Evolutionary conservation across 208 protist genomes (phyloP).

Genomic region (Crithidia expoeki): DNA sequence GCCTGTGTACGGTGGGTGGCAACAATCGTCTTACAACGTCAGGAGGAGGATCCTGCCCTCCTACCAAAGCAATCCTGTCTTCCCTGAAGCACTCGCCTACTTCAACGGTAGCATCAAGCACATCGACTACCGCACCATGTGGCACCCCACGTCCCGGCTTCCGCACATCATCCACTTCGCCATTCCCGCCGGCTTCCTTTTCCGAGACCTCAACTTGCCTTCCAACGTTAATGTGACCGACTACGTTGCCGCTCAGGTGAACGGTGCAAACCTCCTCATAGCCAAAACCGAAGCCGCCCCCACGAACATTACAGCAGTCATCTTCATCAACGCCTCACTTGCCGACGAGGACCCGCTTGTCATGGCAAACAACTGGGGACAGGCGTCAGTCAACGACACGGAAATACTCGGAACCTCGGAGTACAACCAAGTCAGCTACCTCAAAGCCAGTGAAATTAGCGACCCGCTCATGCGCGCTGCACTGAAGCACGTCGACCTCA

Average conservation of each 20-base stretch:
- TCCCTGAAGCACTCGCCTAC: conserved; percentile 8
- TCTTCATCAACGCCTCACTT: conserved; percentile 23
- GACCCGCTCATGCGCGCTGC: conserved; percentile 43
- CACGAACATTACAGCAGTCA: not conserved
- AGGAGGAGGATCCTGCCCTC: not conserved
- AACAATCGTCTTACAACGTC: not conserved
- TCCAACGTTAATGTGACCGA: conserved; percentile 10
- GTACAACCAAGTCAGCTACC: conserved; percentile 1
- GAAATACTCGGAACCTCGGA: conserved; percentile 2
- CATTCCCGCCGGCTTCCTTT: conserved; percentile 8
- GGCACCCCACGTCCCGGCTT: not conserved
- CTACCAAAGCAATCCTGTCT: not conserved
- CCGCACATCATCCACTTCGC: conserved; percentile 23
- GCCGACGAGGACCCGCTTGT: conserved; percentile 14
- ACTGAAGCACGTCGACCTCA: conserved; percentile 34
- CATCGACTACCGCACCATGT: conserved; percentile 14
- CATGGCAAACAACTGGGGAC: conserved; percentile 37
- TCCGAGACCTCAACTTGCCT: conserved; percentile 10
- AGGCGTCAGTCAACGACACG: conserved; percentile 14
- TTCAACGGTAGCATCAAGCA: conserved; percentile 13
- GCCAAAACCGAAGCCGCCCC: not conserved
- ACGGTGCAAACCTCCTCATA: conserved; percentile 1
- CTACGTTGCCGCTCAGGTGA: conserved; percentile 10
- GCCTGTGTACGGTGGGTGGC: conserved; percentile 4
- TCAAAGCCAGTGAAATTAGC: conserved; percentile 25